These are phyloP conservation scores for Tuctoria greenei DNA, from an alignment of 176 grass and related monocot genomes.

Conservation along the genomic window DNA sequence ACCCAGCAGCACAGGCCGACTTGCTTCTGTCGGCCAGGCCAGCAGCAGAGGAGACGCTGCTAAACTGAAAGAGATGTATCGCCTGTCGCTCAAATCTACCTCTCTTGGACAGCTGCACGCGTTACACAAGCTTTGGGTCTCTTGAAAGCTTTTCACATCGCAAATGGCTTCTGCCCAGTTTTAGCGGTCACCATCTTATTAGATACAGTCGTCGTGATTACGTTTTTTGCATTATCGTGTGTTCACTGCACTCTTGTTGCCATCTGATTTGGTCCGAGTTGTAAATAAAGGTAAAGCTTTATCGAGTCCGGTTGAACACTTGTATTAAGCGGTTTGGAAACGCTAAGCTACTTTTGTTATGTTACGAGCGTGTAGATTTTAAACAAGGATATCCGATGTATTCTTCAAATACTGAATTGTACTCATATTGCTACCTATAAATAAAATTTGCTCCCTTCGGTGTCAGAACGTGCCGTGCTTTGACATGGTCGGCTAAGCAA, in stretches of 20 bases:
- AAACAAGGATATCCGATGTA: not conserved
- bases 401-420: too few relatives aligned
- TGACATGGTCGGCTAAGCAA: too few relatives aligned
- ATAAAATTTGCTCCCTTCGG: too few relatives aligned
- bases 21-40: conserved; percentile 43
- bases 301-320: not conserved
- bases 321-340: not conserved
- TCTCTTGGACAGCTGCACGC: conserved; percentile 59
- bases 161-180: not conserved
- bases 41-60: conserved; percentile 48
- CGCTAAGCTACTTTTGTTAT: not conserved
- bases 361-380: not conserved
- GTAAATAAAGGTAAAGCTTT: not conserved
- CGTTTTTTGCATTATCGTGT: not conserved
- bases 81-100: conserved; percentile 66
- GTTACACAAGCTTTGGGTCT: conserved; percentile 68
- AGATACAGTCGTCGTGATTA: not conserved
- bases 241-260: not conserved
- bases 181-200: not conserved
- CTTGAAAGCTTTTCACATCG: not conserved
- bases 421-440: too few relatives aligned
- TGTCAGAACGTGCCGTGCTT: too few relatives aligned
- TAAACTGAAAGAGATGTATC: conserved; percentile 83
- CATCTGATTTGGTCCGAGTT: not conserved
- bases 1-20: conserved; percentile 32